Evolutionary conservation across 2,329 filamentous ascomycete species (phyloP).

Genomic region (Colletotrichum sojae): DNA sequence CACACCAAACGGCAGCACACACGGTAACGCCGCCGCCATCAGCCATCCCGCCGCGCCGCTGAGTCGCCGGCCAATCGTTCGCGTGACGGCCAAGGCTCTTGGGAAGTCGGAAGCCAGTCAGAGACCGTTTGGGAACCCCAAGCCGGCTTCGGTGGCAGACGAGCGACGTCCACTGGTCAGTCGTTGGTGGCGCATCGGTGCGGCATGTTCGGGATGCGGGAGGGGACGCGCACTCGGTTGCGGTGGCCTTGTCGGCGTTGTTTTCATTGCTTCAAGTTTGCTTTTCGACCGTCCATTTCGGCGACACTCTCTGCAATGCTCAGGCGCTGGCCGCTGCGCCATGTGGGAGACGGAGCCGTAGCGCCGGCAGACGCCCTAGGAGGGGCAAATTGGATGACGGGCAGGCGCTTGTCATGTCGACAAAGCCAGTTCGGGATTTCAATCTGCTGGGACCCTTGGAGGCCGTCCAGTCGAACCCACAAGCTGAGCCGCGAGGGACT

Average conservation of each 20-base stretch:
- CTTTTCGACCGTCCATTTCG: neutral
- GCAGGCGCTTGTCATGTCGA: no score
- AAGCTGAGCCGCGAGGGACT: no score
- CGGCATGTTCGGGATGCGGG: conserved; percentile 30
- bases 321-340: neutral
- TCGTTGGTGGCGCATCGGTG: neutral
- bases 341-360: conserved; percentile 5
- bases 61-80: neutral
- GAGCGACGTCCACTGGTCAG: neutral
- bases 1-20: neutral
- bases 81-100: conserved; percentile 21
- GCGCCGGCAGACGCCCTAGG: conserved; percentile 2
- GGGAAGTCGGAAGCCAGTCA: conserved; percentile 27
- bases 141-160: neutral
- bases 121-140: conserved; percentile 19
- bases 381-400: no score
- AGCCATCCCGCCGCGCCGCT: neutral
- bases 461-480: no score
- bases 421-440: no score
- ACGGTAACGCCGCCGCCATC: neutral
- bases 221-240: conserved; percentile 1
- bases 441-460: no score
- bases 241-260: neutral
- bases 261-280: neutral
- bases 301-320: no score